Conservation (phyloP, 768 basidiomycete species). For the Tephrocybe sp. region DNA sequence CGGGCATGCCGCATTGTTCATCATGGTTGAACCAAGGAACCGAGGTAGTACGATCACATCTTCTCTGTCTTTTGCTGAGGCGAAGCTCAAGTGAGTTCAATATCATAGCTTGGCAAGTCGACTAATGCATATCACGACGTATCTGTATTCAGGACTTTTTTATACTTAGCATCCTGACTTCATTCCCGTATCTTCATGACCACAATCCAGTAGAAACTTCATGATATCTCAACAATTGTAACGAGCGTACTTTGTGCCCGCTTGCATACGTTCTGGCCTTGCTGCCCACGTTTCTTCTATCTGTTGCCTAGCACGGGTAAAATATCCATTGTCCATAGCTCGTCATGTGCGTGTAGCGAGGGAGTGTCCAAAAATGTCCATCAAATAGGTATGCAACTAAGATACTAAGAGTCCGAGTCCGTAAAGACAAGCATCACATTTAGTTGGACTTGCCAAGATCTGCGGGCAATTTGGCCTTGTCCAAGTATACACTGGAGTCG, state of each 20-base stretch:
- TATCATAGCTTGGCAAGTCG: too few relatives aligned
- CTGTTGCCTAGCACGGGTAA: neutral
- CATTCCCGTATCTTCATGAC: conserved; percentile 20
- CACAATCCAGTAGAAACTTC: too few relatives aligned
- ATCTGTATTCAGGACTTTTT: conserved; percentile 27
- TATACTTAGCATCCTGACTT: conserved; percentile 24
- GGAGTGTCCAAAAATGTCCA: conserved; percentile 5
- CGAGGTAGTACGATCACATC: neutral
- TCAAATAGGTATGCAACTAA: neutral
- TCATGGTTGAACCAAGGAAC: too few relatives aligned
- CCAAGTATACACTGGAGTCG: neutral
- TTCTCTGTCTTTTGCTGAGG: neutral
- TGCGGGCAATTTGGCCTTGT: neutral
- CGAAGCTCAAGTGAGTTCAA: too few relatives aligned
- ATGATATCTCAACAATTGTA: too few relatives aligned
- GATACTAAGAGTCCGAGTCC: conserved; percentile 1
- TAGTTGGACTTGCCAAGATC: neutral
- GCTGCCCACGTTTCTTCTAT: neutral
- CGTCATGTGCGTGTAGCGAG: conserved; percentile 1
- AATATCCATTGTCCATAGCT: conserved; percentile 5
- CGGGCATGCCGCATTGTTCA: conserved; percentile 69
- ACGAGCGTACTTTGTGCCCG: neutral
- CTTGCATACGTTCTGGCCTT: too few relatives aligned
- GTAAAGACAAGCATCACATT: neutral
- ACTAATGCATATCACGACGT: conserved; percentile 10